A percentile compares a stretch with the other conserved stretches of the same genome.
Conservation (phyloP, 495 filamentous ascomycete genomes). For the Aspergillus taichungensis region DNA sequence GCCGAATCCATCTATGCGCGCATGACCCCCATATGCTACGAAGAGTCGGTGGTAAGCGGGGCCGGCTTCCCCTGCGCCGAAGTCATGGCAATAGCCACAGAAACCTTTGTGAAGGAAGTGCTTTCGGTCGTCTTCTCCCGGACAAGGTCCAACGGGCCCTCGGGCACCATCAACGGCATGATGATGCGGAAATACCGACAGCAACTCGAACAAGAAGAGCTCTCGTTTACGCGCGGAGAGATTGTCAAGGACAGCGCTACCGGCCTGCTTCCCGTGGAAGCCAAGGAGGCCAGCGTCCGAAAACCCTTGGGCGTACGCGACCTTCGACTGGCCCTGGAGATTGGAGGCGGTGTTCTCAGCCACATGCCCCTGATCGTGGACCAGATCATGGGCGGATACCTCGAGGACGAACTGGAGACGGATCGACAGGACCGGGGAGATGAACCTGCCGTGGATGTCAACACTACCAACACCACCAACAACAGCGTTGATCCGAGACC, state of each 20-base stretch:
- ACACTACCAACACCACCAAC: conserved; percentile 22
- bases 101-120: conserved; percentile 87
- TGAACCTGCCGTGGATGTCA: conserved; percentile 14
- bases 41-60: conserved; percentile 72
- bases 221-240: conserved; percentile 55
- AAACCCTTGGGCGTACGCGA: conserved; percentile 69
- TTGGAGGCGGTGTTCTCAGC: conserved; percentile 64
- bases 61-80: conserved; percentile 63
- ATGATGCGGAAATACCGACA: conserved; percentile 70
- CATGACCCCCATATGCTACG: conserved; percentile 92
- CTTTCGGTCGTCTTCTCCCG: conserved; percentile 69
- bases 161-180: conserved; percentile 58
- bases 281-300: conserved; percentile 56
- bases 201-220: conserved; percentile 65
- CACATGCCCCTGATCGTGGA: conserved; percentile 69
- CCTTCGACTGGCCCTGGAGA: conserved; percentile 61
- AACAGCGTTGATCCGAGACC: conserved; percentile 22
- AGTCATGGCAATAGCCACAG: conserved; percentile 82
- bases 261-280: conserved; percentile 69
- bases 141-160: conserved; percentile 70
- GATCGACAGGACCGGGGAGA: conserved; percentile 40
- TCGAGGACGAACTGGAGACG: conserved; percentile 67
- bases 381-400: conserved; percentile 60
- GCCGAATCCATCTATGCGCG: conserved; percentile 66
- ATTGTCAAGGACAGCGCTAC: conserved; percentile 52